phyloP scores from a whole-genome alignment of 345 rosid genomes.

The Hypericum perforatum region DNA sequence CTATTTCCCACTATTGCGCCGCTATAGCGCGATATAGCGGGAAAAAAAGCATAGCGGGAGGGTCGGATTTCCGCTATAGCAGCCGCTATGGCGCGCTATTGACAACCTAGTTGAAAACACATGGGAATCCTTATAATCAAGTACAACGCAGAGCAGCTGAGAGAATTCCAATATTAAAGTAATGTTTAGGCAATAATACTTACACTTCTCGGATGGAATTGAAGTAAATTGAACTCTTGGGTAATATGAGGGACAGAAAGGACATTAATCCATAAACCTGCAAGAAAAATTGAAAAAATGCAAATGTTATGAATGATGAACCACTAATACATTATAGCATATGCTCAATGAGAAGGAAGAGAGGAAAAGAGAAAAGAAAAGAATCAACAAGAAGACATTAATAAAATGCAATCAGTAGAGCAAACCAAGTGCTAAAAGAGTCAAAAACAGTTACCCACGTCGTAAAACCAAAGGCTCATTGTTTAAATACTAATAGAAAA shows the following conservation, averaged over 20 bases:
- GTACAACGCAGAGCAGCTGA: neutral
- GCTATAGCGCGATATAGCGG: no score
- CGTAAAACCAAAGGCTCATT: no score
- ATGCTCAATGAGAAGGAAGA: neutral
- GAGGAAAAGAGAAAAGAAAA: neutral
- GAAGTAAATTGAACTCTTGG: slow-evolving; percentile 68
- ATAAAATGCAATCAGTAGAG: no score
- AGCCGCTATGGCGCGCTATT: neutral
- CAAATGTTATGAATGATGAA: neutral
- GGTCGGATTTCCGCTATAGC: no score
- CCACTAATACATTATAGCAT: neutral
- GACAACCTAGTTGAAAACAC: neutral
- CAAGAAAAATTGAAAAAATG: neutral
- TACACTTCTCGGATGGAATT: slow-evolving; percentile 96
- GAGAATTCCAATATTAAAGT: neutral
- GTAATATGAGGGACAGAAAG: slow-evolving; percentile 70
- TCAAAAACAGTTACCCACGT: no score
- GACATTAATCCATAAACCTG: slow-evolving; percentile 93
- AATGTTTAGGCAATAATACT: slow-evolving; percentile 23
- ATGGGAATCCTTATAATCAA: neutral
- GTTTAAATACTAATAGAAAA: no score
- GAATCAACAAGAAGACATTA: no score
- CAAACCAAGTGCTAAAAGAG: no score
- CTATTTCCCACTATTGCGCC: no score
- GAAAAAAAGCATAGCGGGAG: no score